phyloP scores from a whole-genome alignment of 2,329 filamentous ascomycete genomes.

The Penicillium palitans region DNA sequence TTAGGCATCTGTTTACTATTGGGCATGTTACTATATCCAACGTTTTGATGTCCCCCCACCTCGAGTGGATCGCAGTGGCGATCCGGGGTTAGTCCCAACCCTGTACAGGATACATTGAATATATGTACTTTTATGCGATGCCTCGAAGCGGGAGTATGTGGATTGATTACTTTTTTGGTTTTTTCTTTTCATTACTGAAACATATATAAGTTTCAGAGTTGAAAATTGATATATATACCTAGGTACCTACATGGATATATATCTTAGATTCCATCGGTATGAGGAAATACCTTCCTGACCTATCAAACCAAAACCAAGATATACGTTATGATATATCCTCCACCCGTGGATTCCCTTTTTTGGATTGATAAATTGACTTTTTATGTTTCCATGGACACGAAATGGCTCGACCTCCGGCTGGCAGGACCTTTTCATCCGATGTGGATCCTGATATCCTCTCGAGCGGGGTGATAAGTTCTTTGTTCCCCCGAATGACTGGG shows the following conservation, averaged over 20 bases:
- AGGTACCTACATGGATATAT: too few relatives aligned
- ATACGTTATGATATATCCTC: not conserved
- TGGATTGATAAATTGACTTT: constrained; percentile 3
- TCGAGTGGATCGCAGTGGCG: constrained; percentile 23
- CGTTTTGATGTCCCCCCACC: constrained; percentile 13
- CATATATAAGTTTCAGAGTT: not conserved
- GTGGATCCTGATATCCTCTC: not conserved
- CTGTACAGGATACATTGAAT: not conserved
- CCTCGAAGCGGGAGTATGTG: not conserved
- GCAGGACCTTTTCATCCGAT: constrained; percentile 1
- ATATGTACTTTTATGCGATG: not conserved
- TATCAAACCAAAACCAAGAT: too few relatives aligned
- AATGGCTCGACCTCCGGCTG: constrained; percentile 1
- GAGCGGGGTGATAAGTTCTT: constrained; percentile 2
- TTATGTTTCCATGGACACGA: not conserved
- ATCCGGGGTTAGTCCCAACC: constrained; percentile 25
- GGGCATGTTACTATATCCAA: not conserved
- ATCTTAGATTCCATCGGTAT: too few relatives aligned
- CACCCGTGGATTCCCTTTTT: not conserved
- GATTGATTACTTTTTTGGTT: too few relatives aligned
- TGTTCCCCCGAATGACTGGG: not conserved
- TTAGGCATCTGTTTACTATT: not conserved
- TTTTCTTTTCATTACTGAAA: not conserved
- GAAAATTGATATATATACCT: not conserved
- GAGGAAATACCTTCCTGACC: too few relatives aligned